phyloP scores from a whole-genome alignment of 2,329 filamentous ascomycete species.

The Furcasterigmium sp. region DNA sequence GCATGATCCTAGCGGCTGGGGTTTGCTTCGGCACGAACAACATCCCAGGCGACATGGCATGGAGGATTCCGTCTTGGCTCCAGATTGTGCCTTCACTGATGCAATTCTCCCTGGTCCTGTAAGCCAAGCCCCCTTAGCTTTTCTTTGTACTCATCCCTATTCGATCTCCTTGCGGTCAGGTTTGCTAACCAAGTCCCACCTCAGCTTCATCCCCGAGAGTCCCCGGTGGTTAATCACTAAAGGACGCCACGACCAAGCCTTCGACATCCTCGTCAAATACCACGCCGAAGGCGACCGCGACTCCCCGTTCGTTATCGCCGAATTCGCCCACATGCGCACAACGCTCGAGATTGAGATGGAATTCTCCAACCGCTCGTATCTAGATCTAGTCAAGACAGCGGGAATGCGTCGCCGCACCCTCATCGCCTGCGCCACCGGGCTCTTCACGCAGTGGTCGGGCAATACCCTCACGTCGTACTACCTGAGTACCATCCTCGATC shows the following conservation, averaged over 20 bases:
- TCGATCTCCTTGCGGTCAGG: conserved; percentile 20
- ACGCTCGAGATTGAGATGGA: conserved; percentile 18
- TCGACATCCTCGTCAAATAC: conserved; percentile 37
- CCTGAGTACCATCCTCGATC: conserved; percentile 35
- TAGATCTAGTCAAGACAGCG: conserved; percentile 34
- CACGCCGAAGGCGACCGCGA: conserved; percentile 21
- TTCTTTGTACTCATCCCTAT: too few species aligned
- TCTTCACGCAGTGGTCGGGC: conserved; percentile 49
- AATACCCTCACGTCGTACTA: conserved; percentile 46
- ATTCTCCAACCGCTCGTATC: conserved; percentile 35
- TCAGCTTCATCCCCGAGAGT: conserved; percentile 1
- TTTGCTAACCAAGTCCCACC: not conserved
- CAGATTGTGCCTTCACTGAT: conserved; percentile 36
- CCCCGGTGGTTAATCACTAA: conserved; percentile 3
- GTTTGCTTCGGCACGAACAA: conserved; percentile 41
- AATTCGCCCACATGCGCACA: conserved; percentile 39
- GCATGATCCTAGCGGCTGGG: conserved; percentile 40
- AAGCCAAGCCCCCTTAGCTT: too few species aligned
- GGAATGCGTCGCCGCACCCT: conserved; percentile 44
- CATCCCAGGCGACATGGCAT: conserved; percentile 29
- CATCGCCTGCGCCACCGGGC: conserved; percentile 40
- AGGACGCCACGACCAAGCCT: conserved; percentile 18
- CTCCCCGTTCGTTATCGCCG: conserved; percentile 37
- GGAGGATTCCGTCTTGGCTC: conserved; percentile 38
- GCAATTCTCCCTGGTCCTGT: conserved; percentile 31